Evolutionary conservation across 1,284 basidiomycete genomes (phyloP).

Genomic region (Ganoderma multipileum): DNA sequence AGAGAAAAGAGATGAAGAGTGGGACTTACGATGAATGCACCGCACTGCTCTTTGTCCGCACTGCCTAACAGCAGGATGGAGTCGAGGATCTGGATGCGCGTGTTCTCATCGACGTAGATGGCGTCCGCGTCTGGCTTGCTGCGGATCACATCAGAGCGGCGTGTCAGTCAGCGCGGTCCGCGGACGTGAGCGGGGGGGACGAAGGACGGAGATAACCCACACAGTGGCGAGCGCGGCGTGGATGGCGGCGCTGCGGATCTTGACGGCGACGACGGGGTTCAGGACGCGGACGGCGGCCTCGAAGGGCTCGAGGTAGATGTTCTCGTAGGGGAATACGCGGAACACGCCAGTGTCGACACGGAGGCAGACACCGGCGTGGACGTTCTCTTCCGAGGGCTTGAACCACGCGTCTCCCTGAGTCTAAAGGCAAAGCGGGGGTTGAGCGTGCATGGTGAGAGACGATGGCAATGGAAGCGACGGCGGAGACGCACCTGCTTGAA

Average conservation of each 20-base stretch:
- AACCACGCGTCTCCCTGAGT: slow-evolving; percentile 80
- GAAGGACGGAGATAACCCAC: slow-evolving; percentile 49
- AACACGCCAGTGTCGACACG: slow-evolving; percentile 67
- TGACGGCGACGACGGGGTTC: slow-evolving; percentile 84
- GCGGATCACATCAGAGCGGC: neutral
- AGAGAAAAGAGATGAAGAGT: neutral
- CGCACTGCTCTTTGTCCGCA: slow-evolving; percentile 85
- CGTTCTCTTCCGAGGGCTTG: slow-evolving; percentile 75
- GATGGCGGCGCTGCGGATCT: slow-evolving; percentile 81
- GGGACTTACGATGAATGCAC: slow-evolving; percentile 74
- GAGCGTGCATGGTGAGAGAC: neutral
- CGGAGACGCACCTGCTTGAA: slow-evolving; percentile 51
- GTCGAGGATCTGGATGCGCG: slow-evolving; percentile 73
- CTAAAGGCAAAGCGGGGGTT: slow-evolving; percentile 38
- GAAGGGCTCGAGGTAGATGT: slow-evolving; percentile 64
- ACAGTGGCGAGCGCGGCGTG: slow-evolving; percentile 75
- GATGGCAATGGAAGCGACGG: slow-evolving; percentile 1
- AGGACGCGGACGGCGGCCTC: slow-evolving; percentile 73
- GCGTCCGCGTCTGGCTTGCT: slow-evolving; percentile 59
- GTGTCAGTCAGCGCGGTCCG: neutral
- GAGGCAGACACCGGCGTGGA: slow-evolving; percentile 73
- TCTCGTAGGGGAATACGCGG: slow-evolving; percentile 76
- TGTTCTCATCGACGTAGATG: slow-evolving; percentile 61
- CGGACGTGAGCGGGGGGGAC: too few species aligned
- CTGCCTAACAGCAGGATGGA: slow-evolving; percentile 65